Percentiles rank a stretch among this genome's conserved stretches.
phyloP scores from a whole-genome alignment of 2,329 filamentous ascomycete genomes.

The Scedosporium dehoogii region DNA sequence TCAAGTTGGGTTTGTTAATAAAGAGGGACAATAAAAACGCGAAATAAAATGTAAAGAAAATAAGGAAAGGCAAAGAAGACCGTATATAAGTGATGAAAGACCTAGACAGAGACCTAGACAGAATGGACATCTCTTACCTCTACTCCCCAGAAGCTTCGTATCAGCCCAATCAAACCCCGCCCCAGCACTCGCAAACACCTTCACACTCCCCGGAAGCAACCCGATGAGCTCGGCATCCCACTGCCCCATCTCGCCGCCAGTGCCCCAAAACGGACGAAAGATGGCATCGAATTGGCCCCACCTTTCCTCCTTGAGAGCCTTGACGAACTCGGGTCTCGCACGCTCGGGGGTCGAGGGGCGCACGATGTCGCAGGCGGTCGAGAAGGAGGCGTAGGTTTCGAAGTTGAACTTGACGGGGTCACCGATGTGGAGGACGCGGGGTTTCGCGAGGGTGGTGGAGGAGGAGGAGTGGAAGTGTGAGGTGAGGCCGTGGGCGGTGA shows the following conservation, averaged over 20 bases:
- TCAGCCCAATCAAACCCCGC: conserved; percentile 60
- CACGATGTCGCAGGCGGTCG: conserved; percentile 35
- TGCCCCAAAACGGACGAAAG: conserved; percentile 53
- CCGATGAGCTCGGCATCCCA: conserved; percentile 52
- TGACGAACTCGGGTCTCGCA: conserved; percentile 36
- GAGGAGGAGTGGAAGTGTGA: conserved; percentile 12
- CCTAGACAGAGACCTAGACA: no score
- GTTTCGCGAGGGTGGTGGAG: conserved; percentile 18
- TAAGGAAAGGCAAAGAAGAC: not conserved
- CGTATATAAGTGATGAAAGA: not conserved
- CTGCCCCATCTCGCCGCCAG: conserved; percentile 55
- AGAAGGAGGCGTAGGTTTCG: conserved; percentile 33
- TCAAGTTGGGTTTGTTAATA: not conserved
- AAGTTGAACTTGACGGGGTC: conserved; percentile 47
- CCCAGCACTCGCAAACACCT: conserved; percentile 55
- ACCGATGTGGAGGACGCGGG: conserved; percentile 65
- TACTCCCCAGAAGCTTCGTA: conserved; percentile 47
- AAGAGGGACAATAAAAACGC: no score
- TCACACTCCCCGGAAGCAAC: conserved; percentile 43
- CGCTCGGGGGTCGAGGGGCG: conserved; percentile 41
- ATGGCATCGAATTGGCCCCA: conserved; percentile 47
- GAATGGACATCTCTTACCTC: conserved; percentile 30
- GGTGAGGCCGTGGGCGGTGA: conserved; percentile 12
- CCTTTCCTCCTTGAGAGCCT: conserved; percentile 36
- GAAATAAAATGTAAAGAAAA: not conserved